Evolutionary conservation across 768 basidiomycete genomes (phyloP), one percentile per base, ranked within the genome.

Genomic region (Suillus discolor): DNA sequence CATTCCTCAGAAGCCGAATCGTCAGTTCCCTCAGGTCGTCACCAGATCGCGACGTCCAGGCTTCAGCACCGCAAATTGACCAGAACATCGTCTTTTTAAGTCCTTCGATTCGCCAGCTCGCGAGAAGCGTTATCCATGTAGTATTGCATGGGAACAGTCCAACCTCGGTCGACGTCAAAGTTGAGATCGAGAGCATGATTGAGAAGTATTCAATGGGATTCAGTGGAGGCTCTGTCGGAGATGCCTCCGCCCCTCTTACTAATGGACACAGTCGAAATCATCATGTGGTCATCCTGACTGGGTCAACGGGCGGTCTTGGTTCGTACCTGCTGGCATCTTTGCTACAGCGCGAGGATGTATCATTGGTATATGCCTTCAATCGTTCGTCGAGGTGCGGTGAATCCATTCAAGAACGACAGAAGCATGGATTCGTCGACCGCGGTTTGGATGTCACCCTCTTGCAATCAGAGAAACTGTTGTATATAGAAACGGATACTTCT

Each of bases 1-100:
- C 80, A 0, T 73, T 79, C 60, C 66, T 80, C 31, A 78, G 77
- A 1, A 76, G 74, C 47, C 73, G 76, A 6, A 75, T 80, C 62
- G 60, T 75, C 25, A 70, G 69, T 36, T 78, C 75, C 13, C 59
- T 80, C 41, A 66, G 69, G 57, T 55, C 65, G 23, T 62, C 66
- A 4, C 28, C 55, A 9, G 63, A 60, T 45, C 4, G 39, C 5
- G 55, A 23, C 2, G 45, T 65, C 6, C 65, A 54, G 20, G 61
- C 63, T 39, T 65, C 68, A 11, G 68, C 66, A 13, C 36, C 65
- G 34, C 47, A 18, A 6, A 44, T 79, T 1, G 45, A 74, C 1
- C 75, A 74, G 66, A 83, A 81, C 65, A 68, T 82, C 23, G 77
- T 85, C n/a, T 85, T 82, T 64, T 74, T 78, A 44, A 74, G 80